phyloP scores from a whole-genome alignment of 345 rosid species.

The Pistacia integerrima region DNA sequence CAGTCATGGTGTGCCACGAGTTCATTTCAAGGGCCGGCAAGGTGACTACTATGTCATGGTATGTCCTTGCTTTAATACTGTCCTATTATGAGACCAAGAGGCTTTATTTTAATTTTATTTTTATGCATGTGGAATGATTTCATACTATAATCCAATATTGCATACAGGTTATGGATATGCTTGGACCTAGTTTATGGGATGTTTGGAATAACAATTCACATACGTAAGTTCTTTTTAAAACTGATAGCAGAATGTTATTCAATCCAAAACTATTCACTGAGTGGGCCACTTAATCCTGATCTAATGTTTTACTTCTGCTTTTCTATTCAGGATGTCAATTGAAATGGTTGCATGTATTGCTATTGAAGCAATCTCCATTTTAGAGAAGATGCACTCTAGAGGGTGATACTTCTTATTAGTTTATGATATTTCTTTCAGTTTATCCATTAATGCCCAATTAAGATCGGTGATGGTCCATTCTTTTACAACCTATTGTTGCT shows the following conservation, averaged over 20 bases:
- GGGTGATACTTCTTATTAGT: constrained; percentile 52
- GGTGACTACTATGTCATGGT: constrained; percentile 90
- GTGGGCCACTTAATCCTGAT: not conserved
- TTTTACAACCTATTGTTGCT: not conserved
- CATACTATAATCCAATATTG: not conserved
- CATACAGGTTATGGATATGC: constrained; percentile 86
- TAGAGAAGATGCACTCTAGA: constrained; percentile 86
- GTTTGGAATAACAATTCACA: constrained; percentile 73
- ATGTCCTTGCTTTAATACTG: constrained; percentile 17
- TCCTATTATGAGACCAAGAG: not conserved
- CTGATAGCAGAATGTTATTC: not conserved
- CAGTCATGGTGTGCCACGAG: constrained; percentile 86
- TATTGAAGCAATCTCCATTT: constrained; percentile 83
- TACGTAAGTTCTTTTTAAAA: constrained; percentile 42
- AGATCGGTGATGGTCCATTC: not conserved
- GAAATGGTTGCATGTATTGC: constrained; percentile 96
- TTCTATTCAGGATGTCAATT: constrained; percentile 63
- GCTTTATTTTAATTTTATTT: not conserved
- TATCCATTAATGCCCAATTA: not conserved
- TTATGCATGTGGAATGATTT: not conserved
- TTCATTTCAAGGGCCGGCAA: constrained; percentile 81
- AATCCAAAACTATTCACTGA: constrained; percentile 8
- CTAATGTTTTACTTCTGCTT: constrained; percentile 4
- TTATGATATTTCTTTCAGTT: not conserved
- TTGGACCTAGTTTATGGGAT: constrained; percentile 92